A percentile compares a stretch with the other conserved stretches of the same genome.
These are phyloP conservation scores for Tuber brumale DNA, from an alignment of 495 filamentous ascomycete genomes.

Conservation along the genomic window DNA sequence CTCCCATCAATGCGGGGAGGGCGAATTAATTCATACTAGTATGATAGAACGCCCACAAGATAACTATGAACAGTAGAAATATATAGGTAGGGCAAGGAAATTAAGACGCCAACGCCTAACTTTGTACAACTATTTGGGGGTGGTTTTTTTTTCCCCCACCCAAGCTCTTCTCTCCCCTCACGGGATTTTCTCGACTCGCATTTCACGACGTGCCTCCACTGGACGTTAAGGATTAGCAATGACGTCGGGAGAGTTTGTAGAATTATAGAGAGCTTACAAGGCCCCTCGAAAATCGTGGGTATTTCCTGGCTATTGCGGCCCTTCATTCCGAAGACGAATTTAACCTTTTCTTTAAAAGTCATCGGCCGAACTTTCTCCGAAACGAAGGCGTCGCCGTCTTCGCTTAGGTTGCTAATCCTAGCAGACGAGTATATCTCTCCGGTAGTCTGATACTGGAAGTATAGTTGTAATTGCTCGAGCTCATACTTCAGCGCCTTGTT, in stretches of 20 bases:
- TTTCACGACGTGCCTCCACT: neutral
- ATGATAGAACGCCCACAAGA: neutral
- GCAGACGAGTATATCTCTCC: constrained; percentile 6
- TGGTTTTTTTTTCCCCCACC: neutral
- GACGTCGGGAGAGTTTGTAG: neutral
- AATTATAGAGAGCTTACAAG: neutral
- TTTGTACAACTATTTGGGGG: neutral
- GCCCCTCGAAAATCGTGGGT: neutral
- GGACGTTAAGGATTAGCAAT: neutral
- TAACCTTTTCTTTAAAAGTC: constrained; percentile 9
- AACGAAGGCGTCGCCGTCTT: neutral
- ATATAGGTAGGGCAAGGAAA: neutral
- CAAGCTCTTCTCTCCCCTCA: neutral
- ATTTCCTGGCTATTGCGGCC: neutral
- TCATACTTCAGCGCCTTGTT: constrained; percentile 5
- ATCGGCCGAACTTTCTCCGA: constrained; percentile 9
- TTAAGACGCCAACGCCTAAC: neutral
- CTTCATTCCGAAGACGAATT: constrained; percentile 5
- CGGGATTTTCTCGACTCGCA: neutral
- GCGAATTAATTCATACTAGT: neutral
- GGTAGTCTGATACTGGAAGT: constrained; percentile 6
- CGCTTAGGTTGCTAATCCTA: neutral
- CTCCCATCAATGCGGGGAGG: neutral
- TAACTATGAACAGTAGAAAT: neutral
- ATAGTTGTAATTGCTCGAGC: constrained; percentile 10